These are phyloP conservation scores for Aspergillus arachidicola DNA, from an alignment of 2,329 filamentous ascomycete species.

Conservation along the genomic window DNA sequence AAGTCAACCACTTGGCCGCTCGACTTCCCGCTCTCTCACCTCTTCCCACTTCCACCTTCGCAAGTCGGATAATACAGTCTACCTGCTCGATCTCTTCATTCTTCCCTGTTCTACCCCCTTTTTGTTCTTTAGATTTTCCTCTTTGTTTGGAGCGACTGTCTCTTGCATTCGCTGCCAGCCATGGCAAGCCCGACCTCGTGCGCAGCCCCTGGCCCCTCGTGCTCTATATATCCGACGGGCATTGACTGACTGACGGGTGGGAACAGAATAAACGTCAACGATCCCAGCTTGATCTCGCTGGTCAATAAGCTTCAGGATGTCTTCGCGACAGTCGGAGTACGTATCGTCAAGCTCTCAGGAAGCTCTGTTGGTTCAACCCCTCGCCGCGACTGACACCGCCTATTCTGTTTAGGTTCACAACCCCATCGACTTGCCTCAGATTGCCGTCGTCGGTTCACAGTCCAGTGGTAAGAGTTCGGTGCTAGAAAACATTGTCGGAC, in stretches of 20 bases:
- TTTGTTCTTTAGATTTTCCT: conserved; percentile 1
- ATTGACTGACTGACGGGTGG: conserved; percentile 28
- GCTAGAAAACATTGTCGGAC: conserved; percentile 95
- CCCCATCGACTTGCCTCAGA: conserved; percentile 97
- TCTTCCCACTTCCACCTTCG: conserved; percentile 13
- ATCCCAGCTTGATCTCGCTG: conserved; percentile 72
- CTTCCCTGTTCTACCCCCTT: neutral
- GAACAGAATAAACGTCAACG: conserved; percentile 70
- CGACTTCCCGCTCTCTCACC: conserved; percentile 20
- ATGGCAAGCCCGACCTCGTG: conserved; percentile 52
- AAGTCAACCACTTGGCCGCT: conserved; percentile 23
- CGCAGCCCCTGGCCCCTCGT: conserved; percentile 35
- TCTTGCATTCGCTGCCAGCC: conserved; percentile 34
- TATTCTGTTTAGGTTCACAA: conserved; percentile 75
- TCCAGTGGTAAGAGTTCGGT: conserved; percentile 99
- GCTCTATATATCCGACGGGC: conserved; percentile 15
- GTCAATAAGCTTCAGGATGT: conserved; percentile 99
- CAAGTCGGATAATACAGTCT: conserved; percentile 9
- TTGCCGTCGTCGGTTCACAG: conserved; percentile 96
- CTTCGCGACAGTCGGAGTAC: conserved; percentile 89
- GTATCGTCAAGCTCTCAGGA: conserved; percentile 35
- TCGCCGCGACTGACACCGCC: conserved; percentile 29
- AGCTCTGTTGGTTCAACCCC: conserved; percentile 9
- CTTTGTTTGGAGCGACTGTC: conserved; percentile 16
- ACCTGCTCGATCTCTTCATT: conserved; percentile 11